A percentile compares a stretch with the other conserved stretches of the same genome.
Evolutionary conservation across 106 monocot genomes (phyloP).

Genomic region (Allium fistulosum): DNA sequence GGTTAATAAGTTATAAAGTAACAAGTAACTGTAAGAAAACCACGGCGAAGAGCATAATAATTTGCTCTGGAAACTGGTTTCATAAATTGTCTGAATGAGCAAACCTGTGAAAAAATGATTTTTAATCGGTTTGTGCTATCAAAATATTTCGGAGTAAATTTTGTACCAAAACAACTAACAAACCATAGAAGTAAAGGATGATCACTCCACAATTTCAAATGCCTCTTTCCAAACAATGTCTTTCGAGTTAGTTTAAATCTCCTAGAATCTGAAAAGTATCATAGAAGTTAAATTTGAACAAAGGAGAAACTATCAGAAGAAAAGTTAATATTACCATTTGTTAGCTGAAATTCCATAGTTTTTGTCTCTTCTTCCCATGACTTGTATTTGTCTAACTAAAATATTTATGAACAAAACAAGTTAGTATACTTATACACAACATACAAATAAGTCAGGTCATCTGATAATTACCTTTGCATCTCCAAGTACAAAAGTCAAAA

Average conservation of each 20-base stretch:
- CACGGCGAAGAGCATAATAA: slow-evolving; percentile 38
- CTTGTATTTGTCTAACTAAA: slow-evolving; percentile 33
- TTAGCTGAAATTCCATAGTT: slow-evolving; percentile 23
- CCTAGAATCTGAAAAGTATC: slow-evolving; percentile 23
- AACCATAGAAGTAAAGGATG: slow-evolving; percentile 17
- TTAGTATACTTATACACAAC: too few relatives aligned
- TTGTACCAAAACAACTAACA: slow-evolving; percentile 12
- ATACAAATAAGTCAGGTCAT: not conserved
- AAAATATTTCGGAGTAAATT: too few relatives aligned
- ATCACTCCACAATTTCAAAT: slow-evolving; percentile 43
- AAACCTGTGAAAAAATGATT: slow-evolving; percentile 14
- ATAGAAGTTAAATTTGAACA: not conserved
- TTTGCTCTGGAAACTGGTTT: slow-evolving; percentile 35
- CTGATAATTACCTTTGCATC: slow-evolving; percentile 11
- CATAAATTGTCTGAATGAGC: slow-evolving; percentile 24
- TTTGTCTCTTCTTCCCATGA: slow-evolving; percentile 44
- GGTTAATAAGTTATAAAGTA: not conserved
- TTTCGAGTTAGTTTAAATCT: slow-evolving; percentile 30
- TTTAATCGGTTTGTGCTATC: too few relatives aligned
- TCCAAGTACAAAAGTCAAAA: slow-evolving; percentile 10
- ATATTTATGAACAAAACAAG: not conserved
- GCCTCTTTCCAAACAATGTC: slow-evolving; percentile 35
- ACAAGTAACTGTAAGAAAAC: slow-evolving; percentile 32
- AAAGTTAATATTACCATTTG: slow-evolving; percentile 15
- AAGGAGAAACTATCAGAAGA: not conserved